Conservation (phyloP, 2,329 filamentous ascomycete species). For the Xylariaceae sp. region DNA sequence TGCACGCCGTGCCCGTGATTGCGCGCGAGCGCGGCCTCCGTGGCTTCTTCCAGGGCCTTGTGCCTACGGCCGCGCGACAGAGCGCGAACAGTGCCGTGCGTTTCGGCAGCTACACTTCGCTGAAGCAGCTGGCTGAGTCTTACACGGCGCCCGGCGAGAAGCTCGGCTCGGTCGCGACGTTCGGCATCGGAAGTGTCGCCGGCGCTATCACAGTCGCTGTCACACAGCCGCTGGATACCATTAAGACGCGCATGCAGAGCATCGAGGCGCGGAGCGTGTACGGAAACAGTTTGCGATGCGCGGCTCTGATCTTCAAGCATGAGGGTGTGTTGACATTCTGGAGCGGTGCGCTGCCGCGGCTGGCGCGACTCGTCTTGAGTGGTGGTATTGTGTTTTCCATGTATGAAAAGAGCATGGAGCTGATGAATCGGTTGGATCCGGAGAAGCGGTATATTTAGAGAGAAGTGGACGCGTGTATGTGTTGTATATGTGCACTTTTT, state of each 20-base stretch:
- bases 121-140: conserved; percentile 85
- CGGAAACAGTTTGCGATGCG: conserved; percentile 83
- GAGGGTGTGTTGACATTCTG: conserved; percentile 89
- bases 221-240: conserved; percentile 74
- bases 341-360: conserved; percentile 82
- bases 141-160: conserved; percentile 95
- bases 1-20: conserved; percentile 85
- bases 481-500: conserved; percentile 44
- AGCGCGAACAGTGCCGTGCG: conserved; percentile 89
- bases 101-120: conserved; percentile 83
- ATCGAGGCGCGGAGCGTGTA: conserved; percentile 77
- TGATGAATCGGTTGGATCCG: conserved; percentile 75
- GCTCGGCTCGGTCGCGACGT: conserved; percentile 79
- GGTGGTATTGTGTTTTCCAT: conserved; percentile 98
- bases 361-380: conserved; percentile 81
- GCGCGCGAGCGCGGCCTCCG: conserved; percentile 78
- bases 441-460: conserved; percentile 70
- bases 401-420: conserved; percentile 94
- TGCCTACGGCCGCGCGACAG: conserved; percentile 90
- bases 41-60: conserved; percentile 95
- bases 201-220: conserved; percentile 86
- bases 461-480: conserved; percentile 54
- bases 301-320: conserved; percentile 74
- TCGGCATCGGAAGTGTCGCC: conserved; percentile 82
- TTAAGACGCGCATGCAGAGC: conserved; percentile 98